Evolutionary conservation across 2,329 filamentous ascomycete genomes (phyloP).

Genomic region (Cercospora brassicicola): DNA sequence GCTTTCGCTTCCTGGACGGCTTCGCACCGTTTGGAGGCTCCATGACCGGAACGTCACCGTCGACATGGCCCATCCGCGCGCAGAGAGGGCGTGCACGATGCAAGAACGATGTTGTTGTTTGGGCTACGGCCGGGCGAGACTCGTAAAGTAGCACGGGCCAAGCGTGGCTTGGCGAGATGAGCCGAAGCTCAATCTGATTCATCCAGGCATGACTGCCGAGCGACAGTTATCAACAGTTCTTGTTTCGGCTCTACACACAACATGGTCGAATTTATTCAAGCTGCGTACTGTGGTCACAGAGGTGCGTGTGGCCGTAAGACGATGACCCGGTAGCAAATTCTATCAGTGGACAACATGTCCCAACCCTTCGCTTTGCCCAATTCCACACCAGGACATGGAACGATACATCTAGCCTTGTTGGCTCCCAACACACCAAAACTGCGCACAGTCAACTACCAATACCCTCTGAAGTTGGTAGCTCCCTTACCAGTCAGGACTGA

Average conservation of each 20-base stretch:
- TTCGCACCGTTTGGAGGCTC: neutral
- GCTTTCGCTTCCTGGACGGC: constrained; percentile 16
- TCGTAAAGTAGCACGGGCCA: neutral
- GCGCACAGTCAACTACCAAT: constrained; percentile 79
- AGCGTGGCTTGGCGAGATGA: neutral
- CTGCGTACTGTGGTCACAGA: neutral
- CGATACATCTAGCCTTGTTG: constrained; percentile 69
- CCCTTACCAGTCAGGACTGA: constrained; percentile 62
- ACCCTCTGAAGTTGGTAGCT: constrained; percentile 89
- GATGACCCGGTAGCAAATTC: neutral
- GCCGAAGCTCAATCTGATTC: constrained; percentile 1
- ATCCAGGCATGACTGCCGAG: neutral
- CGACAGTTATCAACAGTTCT: neutral
- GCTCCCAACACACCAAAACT: constrained; percentile 72
- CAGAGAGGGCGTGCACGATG: neutral
- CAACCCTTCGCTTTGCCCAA: constrained; percentile 78
- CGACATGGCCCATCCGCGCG: constrained; percentile 5
- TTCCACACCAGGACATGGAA: constrained; percentile 74
- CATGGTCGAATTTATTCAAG: neutral
- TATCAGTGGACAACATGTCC: constrained; percentile 28
- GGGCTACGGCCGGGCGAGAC: neutral
- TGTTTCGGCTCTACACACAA: neutral
- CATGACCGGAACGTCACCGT: neutral
- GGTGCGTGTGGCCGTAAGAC: neutral
- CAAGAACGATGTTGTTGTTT: neutral